Evolutionary conservation across 371 early-diverging fungal species (phyloP), one percentile per base, ranked within the genome.

Genomic region (Coemansia sp.): DNA sequence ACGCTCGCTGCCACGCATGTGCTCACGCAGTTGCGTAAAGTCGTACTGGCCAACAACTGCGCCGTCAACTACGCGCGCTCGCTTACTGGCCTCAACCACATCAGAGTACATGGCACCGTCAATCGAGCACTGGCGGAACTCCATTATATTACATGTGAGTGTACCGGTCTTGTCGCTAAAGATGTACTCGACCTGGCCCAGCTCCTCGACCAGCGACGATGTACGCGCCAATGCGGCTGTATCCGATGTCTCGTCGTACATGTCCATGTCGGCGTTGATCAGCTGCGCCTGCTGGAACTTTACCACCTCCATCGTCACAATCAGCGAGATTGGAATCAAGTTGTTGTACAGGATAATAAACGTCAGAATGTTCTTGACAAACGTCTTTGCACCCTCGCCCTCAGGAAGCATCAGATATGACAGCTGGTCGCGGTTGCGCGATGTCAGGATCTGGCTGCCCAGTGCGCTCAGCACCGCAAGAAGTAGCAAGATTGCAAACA

Each of bases 111-210:
- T 86, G 39, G 88, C 67, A 48, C 94, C 93, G 15, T 86, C 91
- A 58, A 94, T 90, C 2, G 89, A 89, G 58, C 88, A 90, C 73
- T 92, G 86, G 39, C 92, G 91, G 78, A 97, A 94, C 69, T 91
- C 90, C 99, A 98, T 98, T 67, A 92, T 88, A 78, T 98, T 98
- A 72, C 94, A 92, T 0, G 99, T 98, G 62, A 98, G 82, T 4
- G 99, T 98, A 44, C 99, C 99, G 11, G 99, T 98, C 83, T 93
- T 92, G 74, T 92, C 94, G 13, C 90, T 90, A 62, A 93, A 92
- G 17, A 92, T 89, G 78, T 89, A 93, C 68, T 91, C 89, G 59
- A 92, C 87, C 79, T 94, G 93, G 7, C 97, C 98, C 15, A 97
- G 79, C 79, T 99, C 97, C 73, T 99, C 98, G 41, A 94, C 92